A percentile compares a stretch with the other conserved stretches of the same genome.
These are phyloP conservation scores for Candida maris DNA, from an alignment of 805 yeast species.

Conservation along the genomic window DNA sequence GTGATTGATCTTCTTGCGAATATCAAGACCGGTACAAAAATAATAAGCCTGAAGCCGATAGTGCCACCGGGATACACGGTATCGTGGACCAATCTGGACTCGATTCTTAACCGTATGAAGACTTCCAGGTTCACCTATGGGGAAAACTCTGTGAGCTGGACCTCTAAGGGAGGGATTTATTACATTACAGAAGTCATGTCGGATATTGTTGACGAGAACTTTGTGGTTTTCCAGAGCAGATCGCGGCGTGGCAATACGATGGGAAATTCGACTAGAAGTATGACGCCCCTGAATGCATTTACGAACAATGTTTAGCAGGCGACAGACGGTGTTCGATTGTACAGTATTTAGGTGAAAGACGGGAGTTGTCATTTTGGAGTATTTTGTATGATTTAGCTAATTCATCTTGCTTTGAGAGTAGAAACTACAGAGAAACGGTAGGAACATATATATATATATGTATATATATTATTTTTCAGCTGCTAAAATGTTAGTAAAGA, in stretches of 20 bases:
- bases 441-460: not conserved
- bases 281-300: slow-evolving; percentile 30
- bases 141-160: slow-evolving; percentile 83
- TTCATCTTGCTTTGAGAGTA: too few species aligned
- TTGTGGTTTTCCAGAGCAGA: slow-evolving; percentile 28
- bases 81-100: slow-evolving; percentile 47
- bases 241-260: slow-evolving; percentile 18
- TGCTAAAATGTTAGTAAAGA: too few species aligned
- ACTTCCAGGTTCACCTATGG: slow-evolving; percentile 64
- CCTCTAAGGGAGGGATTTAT: slow-evolving; percentile 76
- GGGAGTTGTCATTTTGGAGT: too few species aligned
- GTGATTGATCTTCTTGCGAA: slow-evolving; percentile 62
- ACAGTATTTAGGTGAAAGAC: too few species aligned
- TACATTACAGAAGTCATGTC: slow-evolving; percentile 64
- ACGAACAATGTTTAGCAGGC: slow-evolving; percentile 28
- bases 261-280: slow-evolving; percentile 17
- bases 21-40: slow-evolving; percentile 68
- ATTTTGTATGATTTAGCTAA: too few species aligned
- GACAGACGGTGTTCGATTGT: not conserved
- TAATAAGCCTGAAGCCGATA: slow-evolving; percentile 74
- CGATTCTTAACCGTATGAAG: slow-evolving; percentile 59
- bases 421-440: not conserved
- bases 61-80: slow-evolving; percentile 73
- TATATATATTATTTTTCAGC: too few species aligned
- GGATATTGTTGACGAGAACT: slow-evolving; percentile 32